phyloP scores from a whole-genome alignment of 1,139 yeast species.

The Suhomyces kunorum region DNA sequence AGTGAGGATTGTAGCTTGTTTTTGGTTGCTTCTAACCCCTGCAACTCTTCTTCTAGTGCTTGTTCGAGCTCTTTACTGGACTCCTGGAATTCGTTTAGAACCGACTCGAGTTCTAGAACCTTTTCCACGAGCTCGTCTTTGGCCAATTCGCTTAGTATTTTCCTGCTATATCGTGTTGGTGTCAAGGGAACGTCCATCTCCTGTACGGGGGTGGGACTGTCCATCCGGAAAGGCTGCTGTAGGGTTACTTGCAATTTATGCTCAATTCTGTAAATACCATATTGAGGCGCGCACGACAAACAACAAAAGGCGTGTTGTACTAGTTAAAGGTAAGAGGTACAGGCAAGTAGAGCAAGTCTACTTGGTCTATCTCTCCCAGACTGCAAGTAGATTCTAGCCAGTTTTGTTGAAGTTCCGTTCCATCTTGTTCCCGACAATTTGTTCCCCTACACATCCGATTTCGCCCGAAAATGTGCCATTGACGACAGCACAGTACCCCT shows the following conservation, averaged over 20 bases:
- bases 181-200: conserved; percentile 13
- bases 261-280: neutral
- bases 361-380: too few relatives aligned
- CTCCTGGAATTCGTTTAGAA: conserved; percentile 44
- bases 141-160: conserved; percentile 21
- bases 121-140: conserved; percentile 32
- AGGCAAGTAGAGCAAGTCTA: too few relatives aligned
- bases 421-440: too few relatives aligned
- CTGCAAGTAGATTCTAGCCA: too few relatives aligned
- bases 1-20: conserved; percentile 19
- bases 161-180: conserved; percentile 17
- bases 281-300: conserved; percentile 1
- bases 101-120: conserved; percentile 39
- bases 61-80: conserved; percentile 46
- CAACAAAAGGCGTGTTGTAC: too few relatives aligned
- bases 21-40: conserved; percentile 33
- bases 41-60: conserved; percentile 47
- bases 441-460: too few relatives aligned
- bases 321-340: neutral
- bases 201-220: conserved; percentile 15
- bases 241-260: conserved; percentile 1
- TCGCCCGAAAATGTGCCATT: too few relatives aligned
- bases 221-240: conserved; percentile 6
- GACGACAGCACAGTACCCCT: too few relatives aligned
- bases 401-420: too few relatives aligned